Base-by-base conservation (phyloP, 345 rosid genomes). In the Brassica juncea region DNA sequence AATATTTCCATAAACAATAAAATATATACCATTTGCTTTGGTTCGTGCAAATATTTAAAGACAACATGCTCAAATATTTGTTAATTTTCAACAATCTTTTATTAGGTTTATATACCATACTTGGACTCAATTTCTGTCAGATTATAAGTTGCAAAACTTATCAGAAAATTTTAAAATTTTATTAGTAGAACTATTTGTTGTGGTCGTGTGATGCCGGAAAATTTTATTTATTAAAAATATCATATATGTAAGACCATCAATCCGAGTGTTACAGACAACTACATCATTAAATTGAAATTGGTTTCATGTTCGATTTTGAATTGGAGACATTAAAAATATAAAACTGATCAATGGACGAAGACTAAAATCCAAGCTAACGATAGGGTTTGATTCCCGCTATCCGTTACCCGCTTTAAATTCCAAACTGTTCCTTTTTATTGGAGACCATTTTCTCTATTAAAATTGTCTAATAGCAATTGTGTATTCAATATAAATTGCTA, bases 1-100 rank as follows among this genome's bases (percentile, higher is more conserved):
- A 54, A 77, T 10, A 49, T 4, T 23, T 77, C 32, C 32, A 28
- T 77, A 62, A 32, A 35, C 27, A 30, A 32, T 70, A 49, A 27
- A 61, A 54, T 21, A 66, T 6, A 4, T 66, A 54, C 23, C 58
- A 21, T 32, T 44, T 44, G 15, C 27, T 21, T 68, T 42, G 68
- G 31, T 42, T 58, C 8, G 1, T 71, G 14, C 49, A 68, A 68
- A 25, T 9, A 60, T 30, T 7, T 44, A 59, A 39, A 10, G 3
- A 59, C 6, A 59, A 59, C 30, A 23, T 59, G 15, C 32, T 59
- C 15, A 23, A 59, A 59, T 59, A 59, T 59, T 57, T 59, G 5
- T 4, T 59, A n/a, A 8, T 58, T 16, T 4, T 25, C 61, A 57
- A 8, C 64, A 4, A 58, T 10, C 2, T 58, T 54, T 58, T 21